Evolutionary conservation across 140 eudicot genomes (phyloP), one percentile per base, ranked within the genome.

Genomic region (Senecio squalidus): DNA sequence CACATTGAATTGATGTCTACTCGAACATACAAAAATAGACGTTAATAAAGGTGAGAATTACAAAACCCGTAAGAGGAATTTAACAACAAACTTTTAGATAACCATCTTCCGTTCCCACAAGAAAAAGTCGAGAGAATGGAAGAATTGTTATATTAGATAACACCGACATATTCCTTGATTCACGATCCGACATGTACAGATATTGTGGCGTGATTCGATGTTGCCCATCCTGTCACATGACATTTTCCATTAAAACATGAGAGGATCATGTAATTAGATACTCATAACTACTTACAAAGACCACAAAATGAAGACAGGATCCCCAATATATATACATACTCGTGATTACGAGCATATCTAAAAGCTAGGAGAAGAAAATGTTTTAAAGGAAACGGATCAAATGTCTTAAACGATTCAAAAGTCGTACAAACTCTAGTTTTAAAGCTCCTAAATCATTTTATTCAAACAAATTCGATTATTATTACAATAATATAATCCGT

Each of bases 31-130:
- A 52, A 14, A n/a, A 14, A 52, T 27, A 53, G 27, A 6, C 24
- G 8, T 28, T 29, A 29, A 30, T 17, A 28, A 28, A 27, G n/a
- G 20, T n/a, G 36, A 26, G 26, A 26, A 5, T 25, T 1, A 28
- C 25, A 20, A 53, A 53, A 15, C 3, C 41, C 6, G 16, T 30
- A 54, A 15, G 24, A n/a, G n/a, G n/a, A n/a, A n/a, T 62, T 73
- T 77, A 92, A 69, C 82, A 81, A 67, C 96, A 87, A 13, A 92
- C 75, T 71, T 84, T 87, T 61, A 92, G 51, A 62, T 87, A 61
- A 58, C 98, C 98, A 50, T 92, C 98, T 78, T 87, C 98, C 0
- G 98, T 92, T 64, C 98, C 98, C 20, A 92, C 80, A 18, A 87
- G 84, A 75, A 92, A 87, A 51, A 92, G 84, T 9, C 98, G 82